Percentiles rank a stretch among this genome's conserved stretches.
Conservation (phyloP, 441 rosid genomes). For the Cnidoscolus chayamansa region DNA sequence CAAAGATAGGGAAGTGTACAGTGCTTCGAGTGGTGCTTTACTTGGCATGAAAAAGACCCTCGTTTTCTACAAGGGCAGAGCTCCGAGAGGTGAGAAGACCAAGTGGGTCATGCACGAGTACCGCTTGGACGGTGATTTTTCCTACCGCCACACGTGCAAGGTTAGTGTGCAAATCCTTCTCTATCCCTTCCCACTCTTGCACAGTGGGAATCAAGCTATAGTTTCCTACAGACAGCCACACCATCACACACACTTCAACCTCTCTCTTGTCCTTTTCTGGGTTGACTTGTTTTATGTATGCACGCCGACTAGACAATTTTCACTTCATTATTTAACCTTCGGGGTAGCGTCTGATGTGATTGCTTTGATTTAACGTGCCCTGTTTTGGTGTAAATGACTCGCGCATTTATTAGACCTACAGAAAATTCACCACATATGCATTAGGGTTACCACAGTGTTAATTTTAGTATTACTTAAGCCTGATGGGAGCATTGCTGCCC, state of each 20-base stretch:
- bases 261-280: slow-evolving; percentile 41
- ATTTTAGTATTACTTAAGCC: too few species aligned
- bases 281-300: slow-evolving; percentile 44
- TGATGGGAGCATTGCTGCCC: too few species aligned
- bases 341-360: slow-evolving; percentile 47
- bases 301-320: slow-evolving; percentile 29
- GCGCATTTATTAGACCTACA: background rate
- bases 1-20: slow-evolving; percentile 78
- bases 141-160: slow-evolving; percentile 80
- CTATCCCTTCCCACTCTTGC: too few species aligned
- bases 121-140: slow-evolving; percentile 82
- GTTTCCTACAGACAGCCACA: too few species aligned
- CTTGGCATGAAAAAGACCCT: slow-evolving; percentile 95
- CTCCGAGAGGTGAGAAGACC: slow-evolving; percentile 93
- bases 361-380: slow-evolving; percentile 35
- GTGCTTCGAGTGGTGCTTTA: slow-evolving; percentile 46
- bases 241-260: too few species aligned
- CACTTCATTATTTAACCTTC: slow-evolving; percentile 19
- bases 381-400: slow-evolving; percentile 28
- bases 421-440: too few species aligned
- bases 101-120: slow-evolving; percentile 99
- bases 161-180: slow-evolving; percentile 28
- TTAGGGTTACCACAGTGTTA: too few species aligned
- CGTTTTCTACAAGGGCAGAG: slow-evolving; percentile 91
- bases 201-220: too few species aligned